Evolutionary conservation across 208 protist genomes (phyloP), one percentile per base, ranked within the genome.

Genomic region (Trypanosoma cruzi): DNA sequence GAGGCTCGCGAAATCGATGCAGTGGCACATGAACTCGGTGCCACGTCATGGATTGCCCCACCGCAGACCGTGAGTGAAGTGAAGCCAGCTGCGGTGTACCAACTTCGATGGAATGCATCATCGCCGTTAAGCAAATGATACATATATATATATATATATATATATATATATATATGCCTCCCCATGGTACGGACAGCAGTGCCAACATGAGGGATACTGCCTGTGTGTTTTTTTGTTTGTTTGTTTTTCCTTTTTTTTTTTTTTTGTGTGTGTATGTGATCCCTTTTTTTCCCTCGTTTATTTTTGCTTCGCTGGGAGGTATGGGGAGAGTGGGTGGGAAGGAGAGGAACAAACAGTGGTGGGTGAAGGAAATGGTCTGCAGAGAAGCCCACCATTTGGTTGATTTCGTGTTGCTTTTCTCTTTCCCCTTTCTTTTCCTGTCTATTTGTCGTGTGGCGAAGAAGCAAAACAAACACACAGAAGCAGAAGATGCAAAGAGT

Each of bases 1-100:
- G 86, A 90, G 22, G 67, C 57, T 50, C 55, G 80, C 32, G 73
- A 73, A 44, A 91, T 95, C 49, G 80, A 90, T 26, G 71, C 78
- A 2, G 82, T 95, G 63, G 83, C 86, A 16, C 56, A 64, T 18
- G 89, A 95, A 68, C 71, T 95, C 7, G 80, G 82, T 0, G 82
- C 85, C 10, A 52, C 71, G 48, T 73, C 75, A 37, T 92, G 89
- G 89, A 81, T 91, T 26, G 75, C 81, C 20, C 86, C 85, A 16
- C 78, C 82, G 57, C 71, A 81, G 67, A 64, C 79, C 44, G 66
- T 54, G 13, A 75, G 58, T 24, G 86, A 87, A 44, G 69, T 89
- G 28, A 92, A 90, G 48, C 66, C 79, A 13, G 64, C 69, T 34
- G 79, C 70, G 13, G 68, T 61, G 24, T 95, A 95, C 73, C 64